These are phyloP conservation scores for Phytomonas sp. DNA, from an alignment of 208 protist genomes.

Conservation along the genomic window DNA sequence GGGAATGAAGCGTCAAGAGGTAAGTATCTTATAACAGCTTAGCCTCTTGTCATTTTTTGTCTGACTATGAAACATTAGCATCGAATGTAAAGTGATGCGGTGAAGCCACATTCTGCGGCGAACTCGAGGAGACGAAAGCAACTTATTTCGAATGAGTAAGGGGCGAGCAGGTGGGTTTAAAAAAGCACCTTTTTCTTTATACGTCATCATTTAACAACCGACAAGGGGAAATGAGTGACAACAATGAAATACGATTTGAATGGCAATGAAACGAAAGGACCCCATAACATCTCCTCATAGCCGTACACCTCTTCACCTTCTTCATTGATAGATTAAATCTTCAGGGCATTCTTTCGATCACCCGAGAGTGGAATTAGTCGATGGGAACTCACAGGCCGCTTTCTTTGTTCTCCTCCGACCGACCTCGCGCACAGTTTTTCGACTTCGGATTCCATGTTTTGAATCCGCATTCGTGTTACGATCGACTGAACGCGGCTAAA, in stretches of 20 bases:
- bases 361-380: neutral
- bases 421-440: neutral
- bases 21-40: no score
- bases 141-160: neutral
- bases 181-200: neutral
- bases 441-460: neutral
- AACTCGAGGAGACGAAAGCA: no score
- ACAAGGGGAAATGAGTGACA: neutral
- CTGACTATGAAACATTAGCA: no score
- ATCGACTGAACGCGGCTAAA: neutral
- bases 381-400: neutral
- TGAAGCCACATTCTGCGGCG: neutral
- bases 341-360: neutral
- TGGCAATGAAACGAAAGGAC: neutral
- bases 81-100: neutral
- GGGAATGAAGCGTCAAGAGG: no score
- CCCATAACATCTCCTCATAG: neutral
- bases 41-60: no score
- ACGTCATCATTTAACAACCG: neutral
- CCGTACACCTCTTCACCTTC: neutral
- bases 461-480: neutral
- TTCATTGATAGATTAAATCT: neutral
- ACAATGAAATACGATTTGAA: neutral
- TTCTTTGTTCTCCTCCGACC: neutral
- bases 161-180: neutral